A percentile compares a stretch with the other conserved stretches of the same genome.
Conservation (phyloP, 1,284 basidiomycete species). For the Trametes versicolor region DNA sequence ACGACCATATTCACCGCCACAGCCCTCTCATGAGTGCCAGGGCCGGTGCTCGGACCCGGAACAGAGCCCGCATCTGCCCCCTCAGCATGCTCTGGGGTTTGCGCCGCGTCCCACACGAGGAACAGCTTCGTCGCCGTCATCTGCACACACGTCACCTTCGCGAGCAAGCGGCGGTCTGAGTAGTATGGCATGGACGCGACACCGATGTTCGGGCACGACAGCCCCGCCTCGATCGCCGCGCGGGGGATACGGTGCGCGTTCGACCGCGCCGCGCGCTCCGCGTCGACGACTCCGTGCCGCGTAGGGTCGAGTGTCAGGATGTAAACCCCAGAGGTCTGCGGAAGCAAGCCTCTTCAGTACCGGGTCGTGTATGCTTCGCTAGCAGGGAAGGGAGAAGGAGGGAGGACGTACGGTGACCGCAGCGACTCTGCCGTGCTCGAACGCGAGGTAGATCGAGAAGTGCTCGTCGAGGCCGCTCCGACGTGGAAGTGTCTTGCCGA, state of each 20-base stretch:
- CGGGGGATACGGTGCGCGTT: slow-evolving; percentile 30
- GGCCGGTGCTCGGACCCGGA: background rate
- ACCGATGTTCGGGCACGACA: slow-evolving; percentile 43
- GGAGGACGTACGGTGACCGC: slow-evolving; percentile 57
- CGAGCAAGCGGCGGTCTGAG: slow-evolving; percentile 47
- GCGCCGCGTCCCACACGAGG: slow-evolving; percentile 39
- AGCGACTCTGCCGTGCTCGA: slow-evolving; percentile 58
- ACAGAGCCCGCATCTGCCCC: background rate
- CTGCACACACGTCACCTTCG: slow-evolving; percentile 61
- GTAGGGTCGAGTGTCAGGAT: slow-evolving; percentile 38
- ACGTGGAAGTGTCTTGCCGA: slow-evolving; percentile 48
- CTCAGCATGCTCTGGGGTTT: background rate
- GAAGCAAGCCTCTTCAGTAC: too few species aligned
- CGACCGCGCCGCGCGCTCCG: slow-evolving; percentile 18
- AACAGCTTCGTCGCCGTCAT: slow-evolving; percentile 54
- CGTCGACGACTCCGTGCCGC: slow-evolving; percentile 31
- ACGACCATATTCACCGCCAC: too few species aligned
- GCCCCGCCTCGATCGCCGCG: slow-evolving; percentile 30
- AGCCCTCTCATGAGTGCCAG: too few species aligned
- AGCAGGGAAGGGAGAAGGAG: background rate
- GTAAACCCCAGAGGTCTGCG: slow-evolving; percentile 54
- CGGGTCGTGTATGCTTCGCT: too few species aligned
- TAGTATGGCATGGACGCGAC: slow-evolving; percentile 51
- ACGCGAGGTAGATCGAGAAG: slow-evolving; percentile 61
- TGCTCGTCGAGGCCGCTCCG: slow-evolving; percentile 25